Evolutionary conservation across 805 yeast genomes (phyloP).

Genomic region (Schwanniomyces yamadae): DNA sequence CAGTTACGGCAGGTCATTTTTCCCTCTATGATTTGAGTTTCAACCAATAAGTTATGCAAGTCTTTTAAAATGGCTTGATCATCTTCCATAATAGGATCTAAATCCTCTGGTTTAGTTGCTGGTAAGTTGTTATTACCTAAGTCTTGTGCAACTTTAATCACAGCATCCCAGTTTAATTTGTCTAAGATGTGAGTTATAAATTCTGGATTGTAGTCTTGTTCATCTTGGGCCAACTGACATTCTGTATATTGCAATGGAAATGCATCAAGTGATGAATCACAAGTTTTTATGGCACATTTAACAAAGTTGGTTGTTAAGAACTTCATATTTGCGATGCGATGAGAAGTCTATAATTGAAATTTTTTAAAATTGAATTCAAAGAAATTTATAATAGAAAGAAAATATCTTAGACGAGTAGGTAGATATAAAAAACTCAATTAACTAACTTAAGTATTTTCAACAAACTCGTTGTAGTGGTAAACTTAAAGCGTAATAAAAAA

Average conservation of each 20-base stretch:
- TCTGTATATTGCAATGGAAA: slow-evolving; percentile 75
- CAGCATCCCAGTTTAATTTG: slow-evolving; percentile 86
- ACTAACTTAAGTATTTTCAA: no score
- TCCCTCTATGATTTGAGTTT: slow-evolving; percentile 85
- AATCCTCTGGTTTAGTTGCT: slow-evolving; percentile 54
- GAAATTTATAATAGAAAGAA: no score
- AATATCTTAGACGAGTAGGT: no score
- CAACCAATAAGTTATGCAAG: slow-evolving; percentile 74
- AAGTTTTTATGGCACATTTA: slow-evolving; percentile 82
- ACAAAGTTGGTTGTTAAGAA: slow-evolving; percentile 95
- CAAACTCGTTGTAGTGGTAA: no score
- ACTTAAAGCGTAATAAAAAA: no score
- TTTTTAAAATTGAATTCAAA: no score
- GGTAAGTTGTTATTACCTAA: slow-evolving; percentile 60
- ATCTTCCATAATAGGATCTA: slow-evolving; percentile 54
- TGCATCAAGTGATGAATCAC: slow-evolving; percentile 70
- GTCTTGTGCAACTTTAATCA: slow-evolving; percentile 73
- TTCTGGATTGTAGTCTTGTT: slow-evolving; percentile 78
- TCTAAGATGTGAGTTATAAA: slow-evolving; percentile 75
- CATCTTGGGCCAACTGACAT: slow-evolving; percentile 73
- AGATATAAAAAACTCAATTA: no score
- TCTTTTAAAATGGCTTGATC: slow-evolving; percentile 61
- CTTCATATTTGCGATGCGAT: slow-evolving; percentile 55
- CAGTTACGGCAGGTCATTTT: slow-evolving; percentile 87
- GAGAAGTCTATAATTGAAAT: no score